Evolutionary conservation across 2,329 filamentous ascomycete genomes (phyloP), one percentile per base, ranked within the genome.

Genomic region (Fusarium cicatricum): DNA sequence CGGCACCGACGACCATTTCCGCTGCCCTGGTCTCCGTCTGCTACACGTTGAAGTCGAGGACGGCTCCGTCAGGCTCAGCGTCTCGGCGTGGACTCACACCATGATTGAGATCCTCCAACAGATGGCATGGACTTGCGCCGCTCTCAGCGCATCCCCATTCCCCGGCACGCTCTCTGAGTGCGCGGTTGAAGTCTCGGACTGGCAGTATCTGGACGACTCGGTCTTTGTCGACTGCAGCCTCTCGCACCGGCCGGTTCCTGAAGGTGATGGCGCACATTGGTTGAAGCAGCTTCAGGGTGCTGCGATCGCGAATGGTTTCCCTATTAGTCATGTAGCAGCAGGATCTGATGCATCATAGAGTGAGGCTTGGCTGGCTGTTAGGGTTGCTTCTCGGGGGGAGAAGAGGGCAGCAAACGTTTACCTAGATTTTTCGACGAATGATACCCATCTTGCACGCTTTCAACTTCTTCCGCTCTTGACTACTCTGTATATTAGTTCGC

Each of bases 71-170:
- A 61, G 72, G 0, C 60, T 76, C 34, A 74, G 64, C 19, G 69
- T 71, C 1, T 75, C 72, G 3, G 72, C 73, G 1, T 72, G 73
- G 73, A 68, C 70, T 0, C 70, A 72, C 26, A 71, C 69, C 2
- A 68, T 76, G 60, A 69, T 74, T 37, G 71, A 75, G 11, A 66
- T 75, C 2, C 66, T 75, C 3, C 73, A 75, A 39, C 73, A 75
- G 44, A 74, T 75, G 73, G 71, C 70, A 10, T 76, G 74, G 74
- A 70, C 67, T 2, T 75, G 72, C 21, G 73, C 73, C 2, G 65
- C 66, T 2, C 63, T 76, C 10, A 75, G 72, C 42, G 61, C 73
- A 2, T 75, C 74, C 2, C 74, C 74, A 0, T 72, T 75, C 41
- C 69, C 69, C 0, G 68, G 66, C 4, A 60, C 64, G 0, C 37